phyloP scores from a whole-genome alignment of 306 rosid genomes.

The Prunus mira region DNA sequence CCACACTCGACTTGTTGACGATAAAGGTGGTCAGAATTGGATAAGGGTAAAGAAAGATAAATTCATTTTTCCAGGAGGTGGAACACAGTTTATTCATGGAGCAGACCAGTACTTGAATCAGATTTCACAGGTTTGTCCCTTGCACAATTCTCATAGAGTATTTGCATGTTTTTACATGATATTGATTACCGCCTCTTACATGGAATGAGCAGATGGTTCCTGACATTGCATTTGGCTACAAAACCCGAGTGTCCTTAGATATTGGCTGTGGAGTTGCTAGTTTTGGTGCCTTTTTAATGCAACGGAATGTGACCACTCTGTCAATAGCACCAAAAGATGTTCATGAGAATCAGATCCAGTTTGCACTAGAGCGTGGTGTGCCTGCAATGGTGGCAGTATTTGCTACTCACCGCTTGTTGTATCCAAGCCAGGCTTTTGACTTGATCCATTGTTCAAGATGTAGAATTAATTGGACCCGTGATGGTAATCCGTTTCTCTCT shows the following conservation, averaged over 20 bases:
- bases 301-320: conserved; percentile 66
- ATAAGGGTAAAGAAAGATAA: conserved; percentile 57
- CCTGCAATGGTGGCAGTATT: conserved; percentile 77
- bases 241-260: conserved; percentile 66
- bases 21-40: conserved; percentile 91
- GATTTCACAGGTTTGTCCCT: conserved; percentile 58
- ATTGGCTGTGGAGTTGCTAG: conserved; percentile 91
- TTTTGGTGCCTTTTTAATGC: conserved; percentile 83
- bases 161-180: conserved; percentile 2
- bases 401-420: conserved; percentile 60
- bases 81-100: conserved; percentile 81
- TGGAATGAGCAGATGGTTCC: conserved; percentile 71
- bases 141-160: conserved; percentile 6
- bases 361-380: conserved; percentile 95
- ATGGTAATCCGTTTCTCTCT: conserved; percentile 45
- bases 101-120: conserved; percentile 71
- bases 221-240: conserved; percentile 68
- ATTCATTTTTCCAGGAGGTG: conserved; percentile 74
- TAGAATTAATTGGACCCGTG: conserved; percentile 82
- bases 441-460: conserved; percentile 89
- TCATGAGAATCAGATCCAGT: conserved; percentile 85
- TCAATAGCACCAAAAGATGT: conserved; percentile 83
- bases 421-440: conserved; percentile 94
- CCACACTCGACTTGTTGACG: conserved; percentile 71
- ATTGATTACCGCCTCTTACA: conserved; percentile 10